Percentiles rank a stretch among this genome's conserved stretches.
Conservation (phyloP, 345 rosid genomes). For the Brassica incana region DNA sequence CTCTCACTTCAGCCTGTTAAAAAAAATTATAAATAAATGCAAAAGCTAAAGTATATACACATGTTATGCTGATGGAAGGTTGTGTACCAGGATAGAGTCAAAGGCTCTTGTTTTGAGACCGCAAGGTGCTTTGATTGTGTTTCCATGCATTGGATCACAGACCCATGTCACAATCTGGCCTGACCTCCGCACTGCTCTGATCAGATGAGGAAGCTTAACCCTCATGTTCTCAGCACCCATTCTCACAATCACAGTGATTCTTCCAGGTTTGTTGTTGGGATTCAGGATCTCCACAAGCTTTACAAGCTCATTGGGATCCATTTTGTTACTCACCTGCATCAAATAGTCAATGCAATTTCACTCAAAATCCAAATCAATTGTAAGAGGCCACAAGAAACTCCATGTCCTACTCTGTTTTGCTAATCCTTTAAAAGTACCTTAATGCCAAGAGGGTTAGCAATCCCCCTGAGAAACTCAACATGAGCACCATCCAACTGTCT, state of each 20-base stretch:
- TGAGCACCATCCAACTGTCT: conserved; percentile 66
- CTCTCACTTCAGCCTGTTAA: conserved; percentile 55
- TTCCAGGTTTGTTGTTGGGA: conserved; percentile 61
- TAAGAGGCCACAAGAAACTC: background rate
- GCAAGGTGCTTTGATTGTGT: conserved; percentile 69
- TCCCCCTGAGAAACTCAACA: conserved; percentile 62
- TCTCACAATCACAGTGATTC: conserved; percentile 55
- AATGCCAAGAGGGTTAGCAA: conserved; percentile 60
- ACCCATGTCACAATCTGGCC: conserved; percentile 74
- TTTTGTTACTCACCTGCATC: conserved; percentile 61
- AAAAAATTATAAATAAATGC: too few species aligned
- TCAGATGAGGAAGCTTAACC: conserved; percentile 59
- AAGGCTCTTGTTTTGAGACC: conserved; percentile 72
- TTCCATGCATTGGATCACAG: conserved; percentile 69
- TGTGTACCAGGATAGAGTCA: conserved; percentile 58
- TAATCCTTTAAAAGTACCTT: conserved; percentile 41
- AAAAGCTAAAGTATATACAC: background rate
- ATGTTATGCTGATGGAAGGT: conserved; percentile 1
- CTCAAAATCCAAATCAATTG: background rate
- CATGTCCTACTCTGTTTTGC: background rate
- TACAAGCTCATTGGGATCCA: conserved; percentile 66
- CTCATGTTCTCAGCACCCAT: conserved; percentile 75
- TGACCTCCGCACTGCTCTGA: conserved; percentile 63
- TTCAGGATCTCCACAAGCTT: conserved; percentile 58
- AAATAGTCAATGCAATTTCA: conserved; percentile 18